phyloP scores from a whole-genome alignment of 2,329 filamentous ascomycete species.

The Epichloe glyceriae region DNA sequence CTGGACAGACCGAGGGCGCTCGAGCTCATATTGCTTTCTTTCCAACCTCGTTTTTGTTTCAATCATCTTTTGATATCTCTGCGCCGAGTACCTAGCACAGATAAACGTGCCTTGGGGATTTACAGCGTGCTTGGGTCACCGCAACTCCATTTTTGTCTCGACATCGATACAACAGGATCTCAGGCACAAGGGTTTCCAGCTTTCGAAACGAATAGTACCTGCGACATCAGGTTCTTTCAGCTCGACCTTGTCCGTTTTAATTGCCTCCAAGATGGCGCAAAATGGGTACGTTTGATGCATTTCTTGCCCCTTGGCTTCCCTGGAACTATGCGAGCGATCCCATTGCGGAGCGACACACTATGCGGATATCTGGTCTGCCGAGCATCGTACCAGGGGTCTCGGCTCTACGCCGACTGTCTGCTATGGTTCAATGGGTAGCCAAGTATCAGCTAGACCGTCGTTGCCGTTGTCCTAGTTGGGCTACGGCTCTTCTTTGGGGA shows the following conservation, averaged over 20 bases:
- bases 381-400: neutral
- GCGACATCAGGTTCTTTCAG: neutral
- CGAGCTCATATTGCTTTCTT: neutral
- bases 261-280: slow-evolving; percentile 20
- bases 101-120: neutral
- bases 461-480: neutral
- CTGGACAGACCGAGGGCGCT: neutral
- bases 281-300: slow-evolving; percentile 14
- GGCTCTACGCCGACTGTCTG: neutral
- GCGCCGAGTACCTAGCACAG: neutral
- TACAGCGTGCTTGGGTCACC: neutral
- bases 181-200: neutral
- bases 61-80: neutral
- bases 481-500: neutral
- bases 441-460: neutral
- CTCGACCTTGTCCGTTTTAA: slow-evolving; percentile 2
- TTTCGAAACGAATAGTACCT: neutral
- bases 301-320: neutral
- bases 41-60: neutral
- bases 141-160: neutral
- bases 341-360: neutral
- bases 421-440: neutral
- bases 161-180: neutral
- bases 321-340: neutral
- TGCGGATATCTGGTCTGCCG: neutral